Conservation (phyloP, 2,329 filamentous ascomycete species). For the Colletotrichum brevisporum region DNA sequence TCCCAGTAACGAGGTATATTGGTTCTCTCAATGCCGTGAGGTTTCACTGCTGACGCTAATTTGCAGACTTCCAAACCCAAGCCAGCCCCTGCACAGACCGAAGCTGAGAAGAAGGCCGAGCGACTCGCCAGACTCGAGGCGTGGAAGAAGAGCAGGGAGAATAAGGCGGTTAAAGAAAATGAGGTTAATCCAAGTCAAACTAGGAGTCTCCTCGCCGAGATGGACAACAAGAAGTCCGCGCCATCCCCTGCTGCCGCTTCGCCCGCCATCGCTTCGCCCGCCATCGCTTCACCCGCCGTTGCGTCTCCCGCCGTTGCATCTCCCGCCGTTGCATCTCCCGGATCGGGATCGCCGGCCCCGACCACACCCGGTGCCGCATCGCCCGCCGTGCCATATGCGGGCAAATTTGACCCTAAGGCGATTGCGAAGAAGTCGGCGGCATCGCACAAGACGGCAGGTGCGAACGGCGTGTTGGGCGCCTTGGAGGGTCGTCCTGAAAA, state of each 20-base stretch:
- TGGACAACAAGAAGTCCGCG: slow-evolving; percentile 78
- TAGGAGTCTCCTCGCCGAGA: slow-evolving; percentile 78
- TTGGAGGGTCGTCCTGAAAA: slow-evolving; percentile 58
- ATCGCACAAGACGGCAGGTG: slow-evolving; percentile 67
- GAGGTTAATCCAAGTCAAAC: slow-evolving; percentile 76
- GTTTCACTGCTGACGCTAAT: slow-evolving; percentile 44
- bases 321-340: slow-evolving; percentile 49
- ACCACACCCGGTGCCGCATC: slow-evolving; percentile 62
- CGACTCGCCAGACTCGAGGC: slow-evolving; percentile 86
- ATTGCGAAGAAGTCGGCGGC: slow-evolving; percentile 84
- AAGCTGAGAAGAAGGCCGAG: slow-evolving; percentile 84
- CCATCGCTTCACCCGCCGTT: slow-evolving; percentile 49
- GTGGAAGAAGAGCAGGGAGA: slow-evolving; percentile 92
- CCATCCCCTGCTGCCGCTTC: slow-evolving; percentile 61
- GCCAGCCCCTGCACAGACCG: slow-evolving; percentile 68
- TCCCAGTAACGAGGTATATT: slow-evolving; percentile 70
- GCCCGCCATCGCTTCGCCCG: slow-evolving; percentile 48
- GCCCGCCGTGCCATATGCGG: slow-evolving; percentile 74
- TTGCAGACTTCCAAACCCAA: slow-evolving; percentile 68
- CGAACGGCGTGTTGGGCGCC: slow-evolving; percentile 63
- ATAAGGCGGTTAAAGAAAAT: slow-evolving; percentile 80
- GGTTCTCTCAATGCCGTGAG: neutral
- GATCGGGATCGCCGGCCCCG: slow-evolving; percentile 43
- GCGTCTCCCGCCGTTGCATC: slow-evolving; percentile 62
- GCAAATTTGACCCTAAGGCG: slow-evolving; percentile 89